Percentiles rank a stretch among this genome's conserved stretches.
Evolutionary conservation across 805 yeast species (phyloP).

Genomic region (Maudiozyma bulderi): DNA sequence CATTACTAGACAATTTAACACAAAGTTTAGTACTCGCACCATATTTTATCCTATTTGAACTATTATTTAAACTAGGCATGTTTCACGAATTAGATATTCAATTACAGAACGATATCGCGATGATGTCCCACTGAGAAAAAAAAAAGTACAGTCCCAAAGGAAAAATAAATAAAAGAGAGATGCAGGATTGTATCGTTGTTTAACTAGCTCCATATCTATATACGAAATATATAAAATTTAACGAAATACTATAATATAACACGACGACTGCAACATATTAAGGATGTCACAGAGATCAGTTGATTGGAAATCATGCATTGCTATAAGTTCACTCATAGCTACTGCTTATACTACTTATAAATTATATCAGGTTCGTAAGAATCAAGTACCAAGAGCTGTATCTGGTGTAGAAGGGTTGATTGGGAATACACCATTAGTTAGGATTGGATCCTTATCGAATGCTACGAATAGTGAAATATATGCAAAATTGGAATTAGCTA

Average conservation of each 20-base stretch:
- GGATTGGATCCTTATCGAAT: constrained; percentile 57
- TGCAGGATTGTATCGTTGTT: neutral
- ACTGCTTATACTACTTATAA: constrained; percentile 1
- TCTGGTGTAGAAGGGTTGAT: constrained; percentile 69
- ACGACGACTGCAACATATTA: neutral
- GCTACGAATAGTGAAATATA: constrained; percentile 73
- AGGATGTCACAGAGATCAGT: neutral
- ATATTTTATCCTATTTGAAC: constrained; percentile 73
- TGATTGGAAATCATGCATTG: neutral
- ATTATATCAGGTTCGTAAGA: neutral
- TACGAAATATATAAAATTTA: neutral
- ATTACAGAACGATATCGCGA: constrained; percentile 4
- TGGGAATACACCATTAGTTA: constrained; percentile 83
- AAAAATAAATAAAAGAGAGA: neutral
- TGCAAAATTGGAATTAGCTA: constrained; percentile 76
- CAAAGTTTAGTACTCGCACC: constrained; percentile 91
- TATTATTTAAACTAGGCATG: constrained; percentile 59
- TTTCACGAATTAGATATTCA: constrained; percentile 30
- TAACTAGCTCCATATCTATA: neutral
- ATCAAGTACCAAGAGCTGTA: neutral
- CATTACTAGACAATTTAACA: constrained; percentile 67
- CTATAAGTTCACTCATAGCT: neutral
- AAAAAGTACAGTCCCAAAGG: neutral
- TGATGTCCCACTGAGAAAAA: neutral
- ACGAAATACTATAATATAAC: neutral